Evolutionary conservation across 352 stramenopile genomes (phyloP).

Genomic region (Phytophthora pisi): DNA sequence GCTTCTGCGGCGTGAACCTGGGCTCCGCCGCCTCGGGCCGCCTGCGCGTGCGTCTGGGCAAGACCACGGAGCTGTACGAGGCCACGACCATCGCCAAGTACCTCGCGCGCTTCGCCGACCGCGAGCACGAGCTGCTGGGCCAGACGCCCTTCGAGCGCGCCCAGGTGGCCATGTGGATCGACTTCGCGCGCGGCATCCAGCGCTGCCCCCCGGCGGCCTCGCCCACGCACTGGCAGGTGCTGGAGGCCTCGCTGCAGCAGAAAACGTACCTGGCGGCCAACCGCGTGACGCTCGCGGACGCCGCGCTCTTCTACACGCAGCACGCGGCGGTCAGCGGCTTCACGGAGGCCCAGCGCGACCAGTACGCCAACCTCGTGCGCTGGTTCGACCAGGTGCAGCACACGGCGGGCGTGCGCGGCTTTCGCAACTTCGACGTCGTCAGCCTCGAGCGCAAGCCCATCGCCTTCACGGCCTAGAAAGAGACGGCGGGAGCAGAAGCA

Average conservation of each 20-base stretch:
- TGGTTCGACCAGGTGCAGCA: slow-evolving; percentile 91
- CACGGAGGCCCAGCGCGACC: slow-evolving; percentile 42
- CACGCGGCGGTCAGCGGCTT: slow-evolving; percentile 49
- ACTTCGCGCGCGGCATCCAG: slow-evolving; percentile 61
- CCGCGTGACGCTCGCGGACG: slow-evolving; percentile 81
- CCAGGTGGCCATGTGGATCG: slow-evolving; percentile 81
- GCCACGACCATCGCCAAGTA: slow-evolving; percentile 76
- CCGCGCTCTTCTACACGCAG: slow-evolving; percentile 75
- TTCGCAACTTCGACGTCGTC: slow-evolving; percentile 76
- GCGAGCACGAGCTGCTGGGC: slow-evolving; percentile 73
- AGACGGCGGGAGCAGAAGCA: slow-evolving; percentile 16
- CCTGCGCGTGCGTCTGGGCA: slow-evolving; percentile 76
- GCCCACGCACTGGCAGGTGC: slow-evolving; percentile 62
- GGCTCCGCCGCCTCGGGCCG: slow-evolving; percentile 73
- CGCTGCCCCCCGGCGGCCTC: slow-evolving; percentile 42
- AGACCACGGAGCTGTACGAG: slow-evolving; percentile 76
- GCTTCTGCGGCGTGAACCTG: slow-evolving; percentile 80
- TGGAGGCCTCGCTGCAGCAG: slow-evolving; percentile 58
- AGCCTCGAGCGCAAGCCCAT: slow-evolving; percentile 51
- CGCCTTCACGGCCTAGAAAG: slow-evolving; percentile 71
- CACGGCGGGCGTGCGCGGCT: slow-evolving; percentile 81
- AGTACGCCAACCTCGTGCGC: slow-evolving; percentile 68
- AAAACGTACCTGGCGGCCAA: slow-evolving; percentile 75
- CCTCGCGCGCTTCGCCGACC: slow-evolving; percentile 74
- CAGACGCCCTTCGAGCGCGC: slow-evolving; percentile 65